phyloP scores from a whole-genome alignment of 2,329 filamentous ascomycete genomes.

The Diaporthe caulivora region DNA sequence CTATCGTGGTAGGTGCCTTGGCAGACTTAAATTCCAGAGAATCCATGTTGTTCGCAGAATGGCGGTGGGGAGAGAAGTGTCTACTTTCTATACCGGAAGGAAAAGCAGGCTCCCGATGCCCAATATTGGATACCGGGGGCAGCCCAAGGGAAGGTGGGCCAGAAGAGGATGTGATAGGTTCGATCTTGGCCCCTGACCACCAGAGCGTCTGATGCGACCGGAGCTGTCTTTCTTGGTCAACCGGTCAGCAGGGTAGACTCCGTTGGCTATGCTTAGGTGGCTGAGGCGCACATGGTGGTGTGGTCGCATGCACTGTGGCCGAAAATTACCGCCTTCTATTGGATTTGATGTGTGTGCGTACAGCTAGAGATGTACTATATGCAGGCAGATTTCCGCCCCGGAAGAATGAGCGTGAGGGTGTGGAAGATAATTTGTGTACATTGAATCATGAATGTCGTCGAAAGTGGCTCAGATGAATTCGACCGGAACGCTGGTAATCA shows the following conservation, averaged over 20 bases:
- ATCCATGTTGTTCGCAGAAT: background rate
- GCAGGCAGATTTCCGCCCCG: too few species aligned
- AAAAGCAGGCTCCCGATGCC: too few species aligned
- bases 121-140: too few species aligned
- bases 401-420: too few species aligned
- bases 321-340: background rate
- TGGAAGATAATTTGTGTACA: too few species aligned
- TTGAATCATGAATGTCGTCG: background rate
- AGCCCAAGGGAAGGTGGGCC: too few species aligned
- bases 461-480: background rate
- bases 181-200: background rate
- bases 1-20: background rate
- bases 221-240: background rate
- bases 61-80: background rate
- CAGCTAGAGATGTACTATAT: background rate
- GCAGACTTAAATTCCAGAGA: background rate
- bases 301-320: background rate
- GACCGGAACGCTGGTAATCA: background rate
- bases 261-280: background rate
- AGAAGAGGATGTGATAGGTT: too few species aligned
- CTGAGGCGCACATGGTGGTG: background rate
- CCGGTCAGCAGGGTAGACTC: background rate
- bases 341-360: background rate
- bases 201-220: background rate
- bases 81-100: background rate